phyloP scores from a whole-genome alignment of 257 asterid species.

The Dorcoceras hygrometricum region DNA sequence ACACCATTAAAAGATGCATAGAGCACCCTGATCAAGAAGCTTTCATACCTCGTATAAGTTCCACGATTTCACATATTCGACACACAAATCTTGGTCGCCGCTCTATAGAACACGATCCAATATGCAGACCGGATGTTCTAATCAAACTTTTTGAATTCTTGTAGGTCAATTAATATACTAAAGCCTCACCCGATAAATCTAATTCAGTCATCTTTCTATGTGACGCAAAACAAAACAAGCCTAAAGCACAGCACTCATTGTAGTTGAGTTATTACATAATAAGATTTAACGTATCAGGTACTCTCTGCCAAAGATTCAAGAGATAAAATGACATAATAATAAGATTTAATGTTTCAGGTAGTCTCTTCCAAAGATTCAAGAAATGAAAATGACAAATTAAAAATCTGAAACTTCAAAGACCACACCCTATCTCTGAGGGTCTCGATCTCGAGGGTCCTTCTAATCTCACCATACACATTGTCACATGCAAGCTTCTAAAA shows the following conservation, averaged over 20 bases:
- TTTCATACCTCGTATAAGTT: not conserved
- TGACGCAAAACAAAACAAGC: not conserved
- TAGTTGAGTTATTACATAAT: not conserved
- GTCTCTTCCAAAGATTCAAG: not conserved
- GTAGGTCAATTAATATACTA: too few relatives aligned
- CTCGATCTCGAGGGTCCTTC: too few relatives aligned
- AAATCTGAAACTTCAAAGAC: not conserved
- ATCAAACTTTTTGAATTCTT: not conserved
- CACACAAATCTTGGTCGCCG: not conserved
- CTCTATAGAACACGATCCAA: not conserved
- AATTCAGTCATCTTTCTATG: not conserved
- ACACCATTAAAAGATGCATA: not conserved
- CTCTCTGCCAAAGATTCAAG: not conserved
- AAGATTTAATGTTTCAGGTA: not conserved
- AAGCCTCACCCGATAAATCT: not conserved
- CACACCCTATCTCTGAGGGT: not conserved
- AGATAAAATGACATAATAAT: too few relatives aligned
- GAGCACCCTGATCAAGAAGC: not conserved
- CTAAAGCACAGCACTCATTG: not conserved
- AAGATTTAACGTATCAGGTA: not conserved
- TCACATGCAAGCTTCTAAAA: not conserved
- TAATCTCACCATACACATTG: not conserved
- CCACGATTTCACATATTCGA: not conserved
- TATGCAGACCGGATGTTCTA: not conserved
- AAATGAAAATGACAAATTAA: too few relatives aligned